Base-by-base conservation (phyloP, 2,329 filamentous ascomycete species). In the Colletotrichum sp. region DNA sequence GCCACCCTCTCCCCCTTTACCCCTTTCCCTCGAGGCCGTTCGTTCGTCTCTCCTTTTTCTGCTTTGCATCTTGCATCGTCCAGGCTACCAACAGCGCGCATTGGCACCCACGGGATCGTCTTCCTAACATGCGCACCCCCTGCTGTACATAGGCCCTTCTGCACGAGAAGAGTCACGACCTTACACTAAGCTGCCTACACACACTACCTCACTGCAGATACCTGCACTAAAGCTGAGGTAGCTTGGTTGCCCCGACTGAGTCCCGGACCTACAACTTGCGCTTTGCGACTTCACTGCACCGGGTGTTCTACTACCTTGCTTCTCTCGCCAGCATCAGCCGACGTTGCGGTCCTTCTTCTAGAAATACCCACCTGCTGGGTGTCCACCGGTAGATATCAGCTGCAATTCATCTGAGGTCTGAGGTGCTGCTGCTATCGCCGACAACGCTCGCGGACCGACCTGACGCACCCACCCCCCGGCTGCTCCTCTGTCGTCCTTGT, bases 71-170 rank as follows among this genome's bases (percentile, higher is more conserved):
- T 49, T 30, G 62, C 70, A 60, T 68, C 63, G 39, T 8, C 52
- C 18, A 24, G 32, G 52, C 21, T 34, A 59, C 36, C 66, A 34
- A 18, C 68, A 57, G 55, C 73, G 57, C 73, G 69, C 73, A 68
- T 73, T 63, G 64, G 63, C 69, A 68, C 32, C 73, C 26, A 57
- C 73, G 60, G 57, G 59, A 60, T 63, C 63, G 52, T 75, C 57
- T 52, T 52, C 10, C 44, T 76, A 74, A 52, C 65, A 73, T 74
- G 74, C 74, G 57, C 70, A 64, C 8, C 64, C 74, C 74, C 63
- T 72, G 70, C 70, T 70, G 24, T 59, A 64, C 44, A 72, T 57
- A 72, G 64, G 68, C 34, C 52, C 32, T 67, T 32, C 68, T 75
- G 44, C 73, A 73, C 63, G 15, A 68, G 44, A 68, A 67, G 63